phyloP scores from a whole-genome alignment of 768 basidiomycete genomes.

The Panaeolus papilionaceus region DNA sequence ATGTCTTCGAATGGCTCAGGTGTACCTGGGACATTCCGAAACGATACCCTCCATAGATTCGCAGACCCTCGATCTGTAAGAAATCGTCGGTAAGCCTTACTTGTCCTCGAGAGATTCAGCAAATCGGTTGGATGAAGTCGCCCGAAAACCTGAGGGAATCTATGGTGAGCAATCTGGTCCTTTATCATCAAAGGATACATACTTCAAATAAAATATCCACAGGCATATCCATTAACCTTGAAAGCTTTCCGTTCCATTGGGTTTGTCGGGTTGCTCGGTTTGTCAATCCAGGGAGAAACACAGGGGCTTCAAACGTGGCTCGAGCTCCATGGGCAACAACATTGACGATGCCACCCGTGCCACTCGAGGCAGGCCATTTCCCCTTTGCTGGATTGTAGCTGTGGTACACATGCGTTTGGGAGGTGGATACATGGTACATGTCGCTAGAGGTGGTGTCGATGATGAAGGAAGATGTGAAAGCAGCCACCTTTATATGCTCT shows the following conservation, averaged over 20 bases:
- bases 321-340: background rate
- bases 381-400: background rate
- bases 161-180: background rate
- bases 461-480: constrained; percentile 4
- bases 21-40: background rate
- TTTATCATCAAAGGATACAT: background rate
- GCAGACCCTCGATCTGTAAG: background rate
- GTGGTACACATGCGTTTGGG: background rate
- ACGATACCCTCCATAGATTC: background rate
- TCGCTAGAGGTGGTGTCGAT: background rate
- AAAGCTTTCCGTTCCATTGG: background rate
- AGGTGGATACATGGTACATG: background rate
- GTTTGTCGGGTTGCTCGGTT: background rate
- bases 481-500: background rate
- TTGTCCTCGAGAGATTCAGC: constrained; percentile 9
- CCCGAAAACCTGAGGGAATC: background rate
- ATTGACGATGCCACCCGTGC: constrained; percentile 1
- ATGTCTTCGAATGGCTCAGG: constrained; percentile 11
- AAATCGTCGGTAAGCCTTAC: background rate
- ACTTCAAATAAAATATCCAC: constrained; percentile 5
- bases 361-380: constrained; percentile 13
- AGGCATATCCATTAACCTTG: background rate
- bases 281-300: background rate
- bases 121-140: constrained; percentile 2
- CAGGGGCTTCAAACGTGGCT: background rate